Evolutionary conservation across 164 flowering plant species (phyloP), one percentile per base, ranked within the genome.

Genomic region (Annona cherimola): DNA sequence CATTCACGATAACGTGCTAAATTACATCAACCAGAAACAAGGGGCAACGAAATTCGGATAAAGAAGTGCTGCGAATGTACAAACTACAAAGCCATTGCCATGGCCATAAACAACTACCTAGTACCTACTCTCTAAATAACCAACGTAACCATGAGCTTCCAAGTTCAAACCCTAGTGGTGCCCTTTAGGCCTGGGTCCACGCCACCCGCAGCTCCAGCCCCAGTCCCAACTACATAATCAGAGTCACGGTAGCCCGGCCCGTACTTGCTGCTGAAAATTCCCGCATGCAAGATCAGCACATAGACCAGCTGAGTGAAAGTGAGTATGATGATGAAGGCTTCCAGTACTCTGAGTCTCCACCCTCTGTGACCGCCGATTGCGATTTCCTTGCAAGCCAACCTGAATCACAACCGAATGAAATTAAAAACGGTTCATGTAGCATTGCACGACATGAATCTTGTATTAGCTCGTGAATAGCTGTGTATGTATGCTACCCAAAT

Each of bases 341-440:
- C 99, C 59, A 92, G 54, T 5, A 87, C 82, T 77, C 73, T 85
- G 55, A 92, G 83, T 69, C 99, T 90, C 99, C 99, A 94, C 2
- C 96, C 96, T 78, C 98, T 88, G 77, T 86, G 62, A 2, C 90
- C 90, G 67, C 98, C 97, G 45, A 92, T 41, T 69, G 70, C 19
- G 43, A 94, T 94, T 75, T 94, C 85, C 83, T 94, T 94, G 86
- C 92, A 88, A 4, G 98, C 96, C 74, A 94, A 85, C 73, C 95
- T 90, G 73, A 43, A 59, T 35, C 8, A 41, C n/a, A 41, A 20
- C 2, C 39, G 5, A 18, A 69, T 1, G 57, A 5, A 40, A 41
- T 41, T 3, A 59, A 6, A 1, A 59, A 45, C 26, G 14, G 11
- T n/a, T 35, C 26, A 60, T 5, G 55, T 44, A 18, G 1, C 9